Conservation (phyloP, 495 filamentous ascomycete species). For the Xylaria scruposa region DNA sequence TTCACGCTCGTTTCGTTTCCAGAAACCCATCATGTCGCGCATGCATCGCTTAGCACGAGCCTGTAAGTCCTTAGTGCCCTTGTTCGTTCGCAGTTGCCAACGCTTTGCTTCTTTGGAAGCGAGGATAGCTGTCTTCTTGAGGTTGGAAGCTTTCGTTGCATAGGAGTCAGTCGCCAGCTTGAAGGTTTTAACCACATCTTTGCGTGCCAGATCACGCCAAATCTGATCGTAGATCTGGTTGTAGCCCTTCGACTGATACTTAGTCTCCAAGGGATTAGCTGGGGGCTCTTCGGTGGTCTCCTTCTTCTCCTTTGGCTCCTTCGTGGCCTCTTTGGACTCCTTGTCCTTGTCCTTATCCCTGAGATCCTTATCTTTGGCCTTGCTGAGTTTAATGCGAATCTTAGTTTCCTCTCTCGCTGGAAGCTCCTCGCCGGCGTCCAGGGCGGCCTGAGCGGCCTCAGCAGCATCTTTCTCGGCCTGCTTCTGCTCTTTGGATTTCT, state of each 20-base stretch:
- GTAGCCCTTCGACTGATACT: constrained; percentile 88
- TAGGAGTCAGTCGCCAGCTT: constrained; percentile 84
- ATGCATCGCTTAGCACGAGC: constrained; percentile 96
- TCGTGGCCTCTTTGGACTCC: constrained; percentile 49
- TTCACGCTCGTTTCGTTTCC: constrained; percentile 98
- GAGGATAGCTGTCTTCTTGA: constrained; percentile 96
- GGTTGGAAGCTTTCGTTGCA: constrained; percentile 83
- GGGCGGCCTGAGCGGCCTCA: constrained; percentile 82
- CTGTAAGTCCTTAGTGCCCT: constrained; percentile 96
- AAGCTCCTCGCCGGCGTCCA: constrained; percentile 82
- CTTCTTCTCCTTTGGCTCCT: constrained; percentile 72
- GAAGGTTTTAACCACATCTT: constrained; percentile 90
- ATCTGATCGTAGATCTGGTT: constrained; percentile 99
- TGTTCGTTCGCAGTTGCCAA: constrained; percentile 98
- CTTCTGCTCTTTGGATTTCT: constrained; percentile 96
- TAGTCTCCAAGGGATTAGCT: constrained; percentile 51
- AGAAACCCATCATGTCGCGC: constrained; percentile 99
- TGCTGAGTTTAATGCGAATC: constrained; percentile 63
- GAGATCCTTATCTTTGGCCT: constrained; percentile 54
- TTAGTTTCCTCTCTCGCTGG: constrained; percentile 73
- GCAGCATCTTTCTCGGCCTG: constrained; percentile 93
- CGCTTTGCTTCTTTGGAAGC: constrained; percentile 96
- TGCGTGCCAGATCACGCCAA: constrained; percentile 91
- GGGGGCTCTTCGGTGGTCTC: constrained; percentile 63
- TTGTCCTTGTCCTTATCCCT: constrained; percentile 50